These are phyloP conservation scores for Lenwebbia sp. DNA, from an alignment of 345 rosid genomes.

Conservation along the genomic window DNA sequence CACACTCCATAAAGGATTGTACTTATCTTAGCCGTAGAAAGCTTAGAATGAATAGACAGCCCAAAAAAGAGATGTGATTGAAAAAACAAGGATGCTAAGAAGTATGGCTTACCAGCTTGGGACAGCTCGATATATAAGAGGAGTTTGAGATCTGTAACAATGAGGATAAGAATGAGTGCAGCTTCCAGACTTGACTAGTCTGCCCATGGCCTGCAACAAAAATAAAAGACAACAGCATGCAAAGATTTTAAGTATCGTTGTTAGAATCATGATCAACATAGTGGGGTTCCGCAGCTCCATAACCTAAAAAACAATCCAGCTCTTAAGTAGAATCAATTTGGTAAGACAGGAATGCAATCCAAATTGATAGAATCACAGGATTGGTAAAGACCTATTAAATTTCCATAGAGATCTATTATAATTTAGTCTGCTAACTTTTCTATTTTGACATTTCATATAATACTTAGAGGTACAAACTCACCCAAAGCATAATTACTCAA, in stretches of 20 bases:
- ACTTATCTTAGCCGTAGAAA: neutral
- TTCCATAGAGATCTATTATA: neutral
- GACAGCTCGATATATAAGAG: conserved; percentile 93
- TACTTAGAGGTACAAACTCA: neutral
- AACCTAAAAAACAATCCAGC: neutral
- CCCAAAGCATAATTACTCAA: neutral
- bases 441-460: neutral
- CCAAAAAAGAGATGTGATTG: neutral
- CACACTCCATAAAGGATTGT: neutral
- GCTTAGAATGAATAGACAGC: neutral
- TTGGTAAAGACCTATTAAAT: neutral
- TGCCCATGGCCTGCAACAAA: conserved; percentile 67
- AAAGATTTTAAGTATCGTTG: neutral
- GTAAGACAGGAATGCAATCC: neutral
- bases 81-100: neutral
- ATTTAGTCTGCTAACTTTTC: neutral
- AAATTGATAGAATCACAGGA: neutral
- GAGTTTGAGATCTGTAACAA: conserved; percentile 96
- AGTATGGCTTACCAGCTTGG: conserved; percentile 69
- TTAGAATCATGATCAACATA: neutral
- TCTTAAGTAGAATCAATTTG: neutral
- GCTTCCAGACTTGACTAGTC: conserved; percentile 86
- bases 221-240: neutral
- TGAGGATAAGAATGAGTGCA: conserved; percentile 74
- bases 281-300: neutral